Percentiles rank a stretch among this genome's conserved stretches.
Conservation (phyloP, 371 early-diverging fungal species). For the Lichtheimia corymbifera region DNA sequence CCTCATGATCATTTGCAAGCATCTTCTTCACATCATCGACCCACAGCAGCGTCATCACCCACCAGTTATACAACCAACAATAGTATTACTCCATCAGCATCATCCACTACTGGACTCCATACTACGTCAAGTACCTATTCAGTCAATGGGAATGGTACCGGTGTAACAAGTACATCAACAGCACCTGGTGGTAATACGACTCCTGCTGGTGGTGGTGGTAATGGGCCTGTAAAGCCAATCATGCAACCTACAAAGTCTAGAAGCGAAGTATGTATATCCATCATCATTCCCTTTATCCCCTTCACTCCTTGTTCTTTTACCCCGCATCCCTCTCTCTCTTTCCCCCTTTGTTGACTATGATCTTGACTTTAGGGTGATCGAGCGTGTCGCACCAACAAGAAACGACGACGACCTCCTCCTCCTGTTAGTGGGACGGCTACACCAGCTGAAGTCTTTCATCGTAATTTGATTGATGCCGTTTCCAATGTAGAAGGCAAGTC, state of each 20-base stretch:
- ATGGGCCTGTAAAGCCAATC: conserved; percentile 5
- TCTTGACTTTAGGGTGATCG: conserved; percentile 7
- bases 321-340: not conserved
- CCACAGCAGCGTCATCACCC: conserved; percentile 19
- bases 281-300: not conserved
- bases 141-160: not conserved
- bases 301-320: not conserved
- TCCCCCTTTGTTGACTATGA: too few species aligned
- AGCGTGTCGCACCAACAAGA: conserved; percentile 15
- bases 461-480: conserved; percentile 39
- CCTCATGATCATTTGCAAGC: conserved; percentile 3
- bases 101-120: conserved; percentile 13
- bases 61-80: conserved; percentile 12
- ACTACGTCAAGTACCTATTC: conserved; percentile 27
- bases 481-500: conserved; percentile 37
- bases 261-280: conserved; percentile 12
- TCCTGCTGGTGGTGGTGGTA: too few species aligned
- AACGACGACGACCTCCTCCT: conserved; percentile 30
- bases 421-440: conserved; percentile 32
- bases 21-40: not conserved
- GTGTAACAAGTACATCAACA: too few species aligned
- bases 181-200: too few species aligned
- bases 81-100: conserved; percentile 19
- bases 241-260: conserved; percentile 12
- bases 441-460: conserved; percentile 41